A percentile compares a stretch with the other conserved stretches of the same genome.
phyloP scores from a whole-genome alignment of 495 filamentous ascomycete genomes.

The Venustampulla echinocandica region DNA sequence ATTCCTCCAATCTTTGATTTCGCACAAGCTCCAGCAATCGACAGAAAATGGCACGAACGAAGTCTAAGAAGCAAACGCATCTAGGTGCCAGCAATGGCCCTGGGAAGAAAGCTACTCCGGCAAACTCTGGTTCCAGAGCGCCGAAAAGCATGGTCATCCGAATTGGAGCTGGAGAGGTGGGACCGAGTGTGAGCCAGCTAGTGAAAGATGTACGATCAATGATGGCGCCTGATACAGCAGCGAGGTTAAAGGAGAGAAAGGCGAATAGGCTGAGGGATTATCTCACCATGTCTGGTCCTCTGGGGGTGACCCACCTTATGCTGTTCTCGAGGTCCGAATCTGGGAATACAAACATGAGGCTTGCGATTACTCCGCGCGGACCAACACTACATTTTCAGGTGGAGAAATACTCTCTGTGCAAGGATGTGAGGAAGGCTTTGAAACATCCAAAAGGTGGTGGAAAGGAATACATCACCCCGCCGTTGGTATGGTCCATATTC shows the following conservation, averaged over 20 bases:
- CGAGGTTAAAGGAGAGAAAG: slow-evolving; percentile 78
- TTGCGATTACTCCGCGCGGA: slow-evolving; percentile 81
- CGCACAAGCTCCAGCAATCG: too few relatives aligned
- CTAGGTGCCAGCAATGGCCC: slow-evolving; percentile 54
- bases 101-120: slow-evolving; percentile 12
- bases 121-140: slow-evolving; percentile 21
- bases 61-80: slow-evolving; percentile 88
- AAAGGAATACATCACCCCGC: slow-evolving; percentile 75
- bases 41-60: slow-evolving; percentile 62
- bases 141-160: slow-evolving; percentile 99
- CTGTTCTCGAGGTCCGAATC: slow-evolving; percentile 85
- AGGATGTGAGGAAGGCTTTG: slow-evolving; percentile 73
- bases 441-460: slow-evolving; percentile 72
- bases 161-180: slow-evolving; percentile 88
- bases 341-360: slow-evolving; percentile 86
- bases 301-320: slow-evolving; percentile 89
- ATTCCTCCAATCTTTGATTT: not conserved
- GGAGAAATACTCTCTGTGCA: slow-evolving; percentile 91
- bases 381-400: slow-evolving; percentile 92
- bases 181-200: slow-evolving; percentile 81
- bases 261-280: slow-evolving; percentile 88
- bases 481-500: slow-evolving; percentile 47
- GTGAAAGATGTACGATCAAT: slow-evolving; percentile 85
- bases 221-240: slow-evolving; percentile 93
- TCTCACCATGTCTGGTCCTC: slow-evolving; percentile 86